Evolutionary conservation across 805 yeast genomes (phyloP), one percentile per base, ranked within the genome.

Genomic region (Candida verbasci): DNA sequence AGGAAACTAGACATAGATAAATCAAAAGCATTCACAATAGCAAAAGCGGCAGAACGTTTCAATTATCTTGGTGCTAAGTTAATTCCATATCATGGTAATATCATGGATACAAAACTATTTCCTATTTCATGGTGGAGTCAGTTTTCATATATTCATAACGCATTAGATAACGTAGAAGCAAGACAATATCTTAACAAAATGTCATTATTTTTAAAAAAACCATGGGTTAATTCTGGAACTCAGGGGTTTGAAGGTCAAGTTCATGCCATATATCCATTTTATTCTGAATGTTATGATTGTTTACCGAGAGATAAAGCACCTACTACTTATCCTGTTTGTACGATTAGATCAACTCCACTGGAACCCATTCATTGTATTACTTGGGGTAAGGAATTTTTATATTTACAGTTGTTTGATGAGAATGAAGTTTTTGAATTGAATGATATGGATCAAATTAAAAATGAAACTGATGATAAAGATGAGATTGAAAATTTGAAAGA

Each of bases 291-390:
- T 60, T 94, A 88, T 59, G 96, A 88, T 43, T 93, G 99, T 59
- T 77, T 80, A 17, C 77, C 82, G 4, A 87, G 91, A 51, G 93
- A 80, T 24, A 26, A 24, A 11, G 80, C 94, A 0, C 96, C 97
- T 5, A 88, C 85, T 52, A 74, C 93, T 0, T 93, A 79, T 56
- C 97, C 99, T 0, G 96, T 93, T 1, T 93, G 99, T 57, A 93
- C 98, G 0, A 93, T 93, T 40, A 71, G 99, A 45, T 86, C 96
- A 5, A 93, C 98, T 0, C 99, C 99, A 0, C 86, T 96, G 0
- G 88, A 85, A 53, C 97, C 97, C 0, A 82, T 93, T 5, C 99
- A 93, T 54, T 88, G 96, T 57, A 82, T 93, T 17, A 95, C 94
- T 1, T 93, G 99, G 99, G 95, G 97, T 7, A 93, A 93, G 55